Evolutionary conservation across 2,329 filamentous ascomycete species (phyloP), one percentile per base, ranked within the genome.

Genomic region (Sporothrix protearum): DNA sequence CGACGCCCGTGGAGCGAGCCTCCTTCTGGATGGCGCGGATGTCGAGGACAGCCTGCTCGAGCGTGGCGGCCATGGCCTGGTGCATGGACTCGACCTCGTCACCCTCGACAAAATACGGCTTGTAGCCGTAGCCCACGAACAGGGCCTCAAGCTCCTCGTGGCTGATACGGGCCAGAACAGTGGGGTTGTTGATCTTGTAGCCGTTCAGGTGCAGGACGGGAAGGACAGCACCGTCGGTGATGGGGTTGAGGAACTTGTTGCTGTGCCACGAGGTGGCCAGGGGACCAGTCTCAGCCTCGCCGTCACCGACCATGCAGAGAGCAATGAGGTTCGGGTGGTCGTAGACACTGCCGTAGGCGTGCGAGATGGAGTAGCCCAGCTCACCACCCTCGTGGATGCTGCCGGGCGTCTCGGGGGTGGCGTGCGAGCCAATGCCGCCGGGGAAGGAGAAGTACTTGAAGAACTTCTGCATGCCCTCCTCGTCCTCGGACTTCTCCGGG

Each of bases 381-480:
- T 94, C 92, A 73, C 92, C 92, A 77, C 92, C 92, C 79, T 94
- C 92, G 78, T 94, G 92, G 74, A 93, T 85, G 77, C 88, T 91
- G 63, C 91, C 91, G 0, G 92, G 91, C 0, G 91, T 93, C 81
- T 94, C 91, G 0, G 91, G 91, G 0, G 91, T 94, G 71, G 91
- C 91, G 78, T 94, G 92, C 25, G 89, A 92, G 70, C 91, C 91
- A 76, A 93, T 90, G 70, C 92, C 92, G 22, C 92, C 91, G 0
- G 92, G 92, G 80, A 94, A 94, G 0, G 91, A 93, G 82, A 94
- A 94, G 75, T 91, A 88, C 82, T 93, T 93, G 87, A 94, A 93
- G 84, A 94, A 93, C 73, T 85, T 86, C 76, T 89, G 87, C 84
- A 94, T 82, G 33, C 92, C 92, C 72, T 90, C 86, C 51, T 85